Conservation (phyloP, 352 stramenopile genomes). For the Phytophthora macrochlamydospora region DNA sequence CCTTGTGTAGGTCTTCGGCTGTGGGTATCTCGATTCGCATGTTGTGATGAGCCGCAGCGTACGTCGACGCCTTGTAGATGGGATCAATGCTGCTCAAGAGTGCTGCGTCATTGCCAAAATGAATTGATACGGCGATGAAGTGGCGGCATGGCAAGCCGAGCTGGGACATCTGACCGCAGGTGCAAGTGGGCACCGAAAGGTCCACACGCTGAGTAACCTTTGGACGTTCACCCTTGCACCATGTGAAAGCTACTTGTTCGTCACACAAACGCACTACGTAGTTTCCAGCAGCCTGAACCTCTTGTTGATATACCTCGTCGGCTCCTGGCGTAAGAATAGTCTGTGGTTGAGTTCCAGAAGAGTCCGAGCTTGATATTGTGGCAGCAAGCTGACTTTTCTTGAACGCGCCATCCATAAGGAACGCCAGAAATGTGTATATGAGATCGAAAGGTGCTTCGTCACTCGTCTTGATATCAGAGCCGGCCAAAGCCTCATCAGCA, state of each 20-base stretch:
- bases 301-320: slow-evolving; percentile 66
- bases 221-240: slow-evolving; percentile 63
- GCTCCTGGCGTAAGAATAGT: slow-evolving; percentile 63
- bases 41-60: slow-evolving; percentile 62
- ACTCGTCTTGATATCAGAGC: slow-evolving; percentile 61
- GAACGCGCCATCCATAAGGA: slow-evolving; percentile 77
- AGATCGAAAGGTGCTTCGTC: slow-evolving; percentile 84
- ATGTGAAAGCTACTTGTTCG: slow-evolving; percentile 74
- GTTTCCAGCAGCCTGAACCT: slow-evolving; percentile 59
- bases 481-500: slow-evolving; percentile 56
- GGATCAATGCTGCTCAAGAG: slow-evolving; percentile 67
- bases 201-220: slow-evolving; percentile 79
- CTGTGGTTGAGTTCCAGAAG: slow-evolving; percentile 14
- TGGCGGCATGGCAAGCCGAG: slow-evolving; percentile 79
- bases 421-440: slow-evolving; percentile 79
- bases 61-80: slow-evolving; percentile 75
- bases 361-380: slow-evolving; percentile 51
- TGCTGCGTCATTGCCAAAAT: slow-evolving; percentile 62
- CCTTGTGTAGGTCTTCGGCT: slow-evolving; percentile 73
- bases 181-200: slow-evolving; percentile 61
- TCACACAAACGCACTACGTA: slow-evolving; percentile 71
- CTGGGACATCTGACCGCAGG: slow-evolving; percentile 75
- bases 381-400: slow-evolving; percentile 75
- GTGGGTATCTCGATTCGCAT: slow-evolving; percentile 80
- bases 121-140: slow-evolving; percentile 67